Evolutionary conservation across 371 early-diverging fungal genomes (phyloP).

Genomic region (Zychaea mexicana): DNA sequence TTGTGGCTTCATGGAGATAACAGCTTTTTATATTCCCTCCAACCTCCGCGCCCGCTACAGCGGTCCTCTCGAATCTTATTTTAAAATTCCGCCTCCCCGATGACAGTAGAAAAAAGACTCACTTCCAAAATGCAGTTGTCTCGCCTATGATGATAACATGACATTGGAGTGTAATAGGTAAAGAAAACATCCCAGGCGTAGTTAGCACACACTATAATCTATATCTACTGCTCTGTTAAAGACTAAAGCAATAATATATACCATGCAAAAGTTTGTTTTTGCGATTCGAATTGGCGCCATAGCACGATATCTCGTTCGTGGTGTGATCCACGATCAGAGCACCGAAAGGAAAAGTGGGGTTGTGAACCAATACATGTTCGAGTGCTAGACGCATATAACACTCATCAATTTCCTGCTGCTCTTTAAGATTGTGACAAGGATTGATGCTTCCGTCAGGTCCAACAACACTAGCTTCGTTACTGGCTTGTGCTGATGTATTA

Average conservation of each 20-base stretch:
- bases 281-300: constrained; percentile 33
- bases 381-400: constrained; percentile 38
- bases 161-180: neutral
- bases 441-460: constrained; percentile 14
- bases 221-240: too few species aligned
- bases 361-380: constrained; percentile 32
- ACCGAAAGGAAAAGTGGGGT: constrained; percentile 32
- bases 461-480: too few species aligned
- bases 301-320: constrained; percentile 36
- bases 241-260: too few species aligned
- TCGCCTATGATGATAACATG: constrained; percentile 22
- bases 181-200: neutral
- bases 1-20: neutral
- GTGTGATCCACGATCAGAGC: constrained; percentile 38
- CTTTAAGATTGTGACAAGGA: constrained; percentile 8
- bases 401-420: constrained; percentile 21
- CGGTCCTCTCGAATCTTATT: too few species aligned
- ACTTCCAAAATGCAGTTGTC: constrained; percentile 43
- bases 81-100: too few species aligned
- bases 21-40: too few species aligned
- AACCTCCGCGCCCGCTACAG: too few species aligned
- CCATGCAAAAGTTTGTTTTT: constrained; percentile 38
- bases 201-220: too few species aligned
- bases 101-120: constrained; percentile 17
- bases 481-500: neutral